Evolutionary conservation across 2,329 filamentous ascomycete species (phyloP), one percentile per base, ranked within the genome.

Genomic region (Nemania sp.): DNA sequence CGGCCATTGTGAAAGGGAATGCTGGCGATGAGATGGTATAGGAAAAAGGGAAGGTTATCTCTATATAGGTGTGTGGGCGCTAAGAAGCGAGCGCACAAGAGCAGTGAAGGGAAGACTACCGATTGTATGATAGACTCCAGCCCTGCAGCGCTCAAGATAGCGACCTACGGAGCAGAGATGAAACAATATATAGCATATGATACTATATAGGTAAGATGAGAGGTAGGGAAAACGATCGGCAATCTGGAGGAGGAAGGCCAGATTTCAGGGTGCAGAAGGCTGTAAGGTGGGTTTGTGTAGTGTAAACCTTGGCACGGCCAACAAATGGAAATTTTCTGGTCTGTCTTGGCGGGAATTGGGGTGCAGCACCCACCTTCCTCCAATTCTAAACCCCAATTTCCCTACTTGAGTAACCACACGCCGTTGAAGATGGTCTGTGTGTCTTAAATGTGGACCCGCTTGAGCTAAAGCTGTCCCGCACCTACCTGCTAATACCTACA

Each of bases 1-100:
- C 76, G 52, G 79, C 75, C 80, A 83, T 83, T 52, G 51, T 73
- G 22, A 22, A 19, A 3, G 8, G 20, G 28, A 7, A 22, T 24
- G 36, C 6, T 11, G 22, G 37, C 40, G 41, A 28, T 43, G 43
- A 8, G 28, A 49, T 33, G n/a, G 24, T 9, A 11, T 19, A 22
- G 26, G 23, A 42, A 26, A 39, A 49, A 51, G 20, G 33, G 26
- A 46, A 41, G 37, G 30, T 34, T 49, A 28, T 24, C 36, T 19
- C 28, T 9, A 6, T 12, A 6, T 28, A 12, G 12, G 6, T 12
- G 26, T 26, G 31, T 23, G 7, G 22, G 37, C 28, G 31, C 36
- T 34, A 22, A 17, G 22, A 14, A 41, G 33, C 6, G 12, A 31
- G 19, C 5, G 14, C 30, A 49, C 20, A 30, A 23, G 8, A 26